Conservation (phyloP, 768 basidiomycete genomes). For the Cubamyces lactineus region DNA sequence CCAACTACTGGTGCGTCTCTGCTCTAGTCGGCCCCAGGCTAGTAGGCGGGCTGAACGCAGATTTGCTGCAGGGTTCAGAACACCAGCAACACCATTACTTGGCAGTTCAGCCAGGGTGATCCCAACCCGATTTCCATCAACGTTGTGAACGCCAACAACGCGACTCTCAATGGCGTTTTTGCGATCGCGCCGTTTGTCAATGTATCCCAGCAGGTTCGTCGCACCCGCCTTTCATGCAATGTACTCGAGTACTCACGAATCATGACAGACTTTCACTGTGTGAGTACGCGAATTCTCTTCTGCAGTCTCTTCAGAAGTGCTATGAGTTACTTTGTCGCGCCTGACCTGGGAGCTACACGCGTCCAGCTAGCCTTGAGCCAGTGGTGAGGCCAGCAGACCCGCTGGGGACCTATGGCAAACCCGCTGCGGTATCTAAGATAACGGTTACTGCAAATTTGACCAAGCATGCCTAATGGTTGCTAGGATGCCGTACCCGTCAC, state of each 20-base stretch:
- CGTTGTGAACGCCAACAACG: conserved; percentile 37
- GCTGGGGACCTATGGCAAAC: too few species aligned
- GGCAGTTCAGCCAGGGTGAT: conserved; percentile 38
- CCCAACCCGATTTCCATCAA: conserved; percentile 39
- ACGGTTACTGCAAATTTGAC: too few species aligned
- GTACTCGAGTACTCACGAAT: neutral
- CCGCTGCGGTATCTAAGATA: too few species aligned
- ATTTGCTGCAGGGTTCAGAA: conserved; percentile 37
- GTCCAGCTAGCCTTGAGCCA: too few species aligned
- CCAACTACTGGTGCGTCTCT: conserved; percentile 37
- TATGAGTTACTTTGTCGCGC: neutral
- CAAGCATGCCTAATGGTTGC: too few species aligned
- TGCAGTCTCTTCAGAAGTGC: neutral
- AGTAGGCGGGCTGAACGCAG: too few species aligned
- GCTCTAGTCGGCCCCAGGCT: neutral
- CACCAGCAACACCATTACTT: conserved; percentile 39
- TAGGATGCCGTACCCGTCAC: too few species aligned
- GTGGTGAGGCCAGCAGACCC: too few species aligned
- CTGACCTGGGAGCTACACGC: neutral
- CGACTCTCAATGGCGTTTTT: conserved; percentile 41
- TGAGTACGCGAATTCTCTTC: neutral
- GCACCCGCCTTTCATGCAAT: neutral
- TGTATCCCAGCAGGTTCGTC: conserved; percentile 32
- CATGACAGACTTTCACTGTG: conserved; percentile 26
- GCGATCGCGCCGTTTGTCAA: conserved; percentile 39